phyloP scores from a whole-genome alignment of 768 basidiomycete genomes.

The Leccinum aurantiacum region DNA sequence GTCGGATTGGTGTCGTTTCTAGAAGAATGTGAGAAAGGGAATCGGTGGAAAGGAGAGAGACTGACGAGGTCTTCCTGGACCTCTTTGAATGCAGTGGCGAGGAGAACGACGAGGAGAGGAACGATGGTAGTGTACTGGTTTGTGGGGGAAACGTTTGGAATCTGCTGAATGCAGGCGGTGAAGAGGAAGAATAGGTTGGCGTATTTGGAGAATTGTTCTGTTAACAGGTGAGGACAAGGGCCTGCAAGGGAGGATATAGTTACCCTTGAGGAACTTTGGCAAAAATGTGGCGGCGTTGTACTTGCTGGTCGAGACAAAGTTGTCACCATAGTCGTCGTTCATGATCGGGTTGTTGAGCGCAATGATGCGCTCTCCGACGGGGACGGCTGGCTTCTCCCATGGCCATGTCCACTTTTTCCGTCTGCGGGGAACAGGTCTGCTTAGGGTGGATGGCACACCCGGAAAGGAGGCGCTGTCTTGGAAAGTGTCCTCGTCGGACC shows the following conservation, averaged over 20 bases:
- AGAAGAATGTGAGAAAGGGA: constrained; percentile 15
- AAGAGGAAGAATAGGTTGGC: constrained; percentile 99
- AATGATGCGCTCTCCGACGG: constrained; percentile 75
- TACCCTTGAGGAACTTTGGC: constrained; percentile 92
- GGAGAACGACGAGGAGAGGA: constrained; percentile 82
- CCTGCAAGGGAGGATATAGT: constrained; percentile 23
- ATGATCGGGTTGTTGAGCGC: constrained; percentile 74
- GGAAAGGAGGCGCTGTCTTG: constrained; percentile 44
- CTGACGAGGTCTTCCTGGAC: constrained; percentile 82
- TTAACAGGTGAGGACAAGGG: constrained; percentile 7
- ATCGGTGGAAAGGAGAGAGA: background rate
- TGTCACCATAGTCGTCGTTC: constrained; percentile 69
- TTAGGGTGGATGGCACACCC: constrained; percentile 24
- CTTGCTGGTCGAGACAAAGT: constrained; percentile 92
- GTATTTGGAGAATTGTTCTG: constrained; percentile 98
- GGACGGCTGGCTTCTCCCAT: constrained; percentile 69
- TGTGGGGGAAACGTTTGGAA: constrained; percentile 96
- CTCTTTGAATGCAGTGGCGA: constrained; percentile 96
- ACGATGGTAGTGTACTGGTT: constrained; percentile 93
- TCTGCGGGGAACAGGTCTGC: constrained; percentile 15
- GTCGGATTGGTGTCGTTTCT: constrained; percentile 98
- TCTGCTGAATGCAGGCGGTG: constrained; percentile 96
- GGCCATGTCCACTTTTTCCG: constrained; percentile 71
- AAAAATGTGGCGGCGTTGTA: constrained; percentile 87
- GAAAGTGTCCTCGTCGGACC: constrained; percentile 69